Conservation (phyloP, 2,329 filamentous ascomycete genomes). For the Ceratocystis albifundus region DNA sequence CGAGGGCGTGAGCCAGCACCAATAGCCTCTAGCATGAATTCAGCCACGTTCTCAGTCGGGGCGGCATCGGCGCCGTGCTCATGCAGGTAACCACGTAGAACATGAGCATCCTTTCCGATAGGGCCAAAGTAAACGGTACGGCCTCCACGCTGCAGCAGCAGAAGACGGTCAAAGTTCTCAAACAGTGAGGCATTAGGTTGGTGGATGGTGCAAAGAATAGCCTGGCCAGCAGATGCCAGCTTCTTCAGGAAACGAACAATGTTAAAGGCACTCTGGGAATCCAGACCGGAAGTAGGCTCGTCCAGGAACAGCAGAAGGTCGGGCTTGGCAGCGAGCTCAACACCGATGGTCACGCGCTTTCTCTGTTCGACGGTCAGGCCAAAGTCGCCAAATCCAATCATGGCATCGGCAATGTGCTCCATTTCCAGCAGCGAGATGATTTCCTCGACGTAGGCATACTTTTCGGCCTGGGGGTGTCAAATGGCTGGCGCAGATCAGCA, state of each 20-base stretch:
- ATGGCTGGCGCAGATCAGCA: conserved; percentile 48
- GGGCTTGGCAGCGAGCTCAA: conserved; percentile 76
- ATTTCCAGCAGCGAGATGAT: conserved; percentile 49
- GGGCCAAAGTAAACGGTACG: conserved; percentile 78
- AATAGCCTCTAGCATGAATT: conserved; percentile 80
- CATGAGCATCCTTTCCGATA: conserved; percentile 61
- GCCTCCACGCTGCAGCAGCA: conserved; percentile 67
- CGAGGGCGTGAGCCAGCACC: conserved; percentile 62
- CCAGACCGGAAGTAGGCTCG: conserved; percentile 65
- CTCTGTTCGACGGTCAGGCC: conserved; percentile 57
- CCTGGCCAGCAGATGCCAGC: conserved; percentile 66
- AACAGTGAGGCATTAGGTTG: conserved; percentile 80
- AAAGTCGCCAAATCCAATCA: conserved; percentile 51
- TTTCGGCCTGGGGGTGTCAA: conserved; percentile 41
- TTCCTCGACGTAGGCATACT: conserved; percentile 50
- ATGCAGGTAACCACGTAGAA: conserved; percentile 54
- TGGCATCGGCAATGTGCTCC: conserved; percentile 47
- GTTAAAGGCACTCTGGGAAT: conserved; percentile 57
- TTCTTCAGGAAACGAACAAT: conserved; percentile 59
- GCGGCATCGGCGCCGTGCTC: conserved; percentile 49
- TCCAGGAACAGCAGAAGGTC: conserved; percentile 67
- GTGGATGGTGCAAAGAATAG: conserved; percentile 83
- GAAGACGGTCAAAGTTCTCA: conserved; percentile 73
- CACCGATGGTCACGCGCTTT: conserved; percentile 78
- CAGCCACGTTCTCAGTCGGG: conserved; percentile 48